These are phyloP conservation scores for Elongisporangium senticosum DNA, from an alignment of 352 stramenopile genomes.

Conservation along the genomic window DNA sequence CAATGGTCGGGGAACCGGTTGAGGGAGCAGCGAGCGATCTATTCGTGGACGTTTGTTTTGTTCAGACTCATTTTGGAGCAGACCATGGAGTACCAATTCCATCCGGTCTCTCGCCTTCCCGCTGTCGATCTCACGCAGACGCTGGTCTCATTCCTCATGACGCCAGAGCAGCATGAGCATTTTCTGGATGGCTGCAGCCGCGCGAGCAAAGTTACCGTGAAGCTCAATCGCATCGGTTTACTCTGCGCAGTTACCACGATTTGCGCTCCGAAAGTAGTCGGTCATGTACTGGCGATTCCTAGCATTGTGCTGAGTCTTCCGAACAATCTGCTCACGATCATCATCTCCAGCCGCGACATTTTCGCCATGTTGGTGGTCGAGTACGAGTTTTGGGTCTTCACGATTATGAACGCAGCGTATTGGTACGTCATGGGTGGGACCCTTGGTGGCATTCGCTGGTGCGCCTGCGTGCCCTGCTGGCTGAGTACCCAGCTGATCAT, in stretches of 20 bases:
- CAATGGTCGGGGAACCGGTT: too few species aligned
- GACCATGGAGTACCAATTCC: too few species aligned
- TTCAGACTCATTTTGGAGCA: too few species aligned
- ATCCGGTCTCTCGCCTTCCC: too few species aligned
- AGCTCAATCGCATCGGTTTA: conserved; percentile 2
- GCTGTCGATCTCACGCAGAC: too few species aligned
- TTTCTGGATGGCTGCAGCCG: too few species aligned
- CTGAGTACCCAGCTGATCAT: conserved; percentile 12
- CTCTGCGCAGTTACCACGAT: neutral
- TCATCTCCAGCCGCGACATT: conserved; percentile 11
- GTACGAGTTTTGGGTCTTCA: conserved; percentile 24
- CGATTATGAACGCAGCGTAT: conserved; percentile 11
- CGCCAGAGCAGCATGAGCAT: too few species aligned
- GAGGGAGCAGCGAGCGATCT: too few species aligned
- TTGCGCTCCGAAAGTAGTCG: neutral
- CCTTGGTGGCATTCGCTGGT: conserved; percentile 8
- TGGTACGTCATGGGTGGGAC: conserved; percentile 10
- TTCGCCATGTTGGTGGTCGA: conserved; percentile 6
- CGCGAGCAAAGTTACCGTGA: too few species aligned
- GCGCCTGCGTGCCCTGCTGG: conserved; percentile 12
- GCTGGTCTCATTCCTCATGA: too few species aligned
- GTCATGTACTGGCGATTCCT: conserved; percentile 5
- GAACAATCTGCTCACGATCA: conserved; percentile 4
- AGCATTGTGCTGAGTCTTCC: conserved; percentile 4
- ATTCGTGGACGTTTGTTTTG: too few species aligned